Percentiles rank a stretch among this genome's conserved stretches.
phyloP scores from a whole-genome alignment of 441 rosid genomes.

The Sinapis alba region DNA sequence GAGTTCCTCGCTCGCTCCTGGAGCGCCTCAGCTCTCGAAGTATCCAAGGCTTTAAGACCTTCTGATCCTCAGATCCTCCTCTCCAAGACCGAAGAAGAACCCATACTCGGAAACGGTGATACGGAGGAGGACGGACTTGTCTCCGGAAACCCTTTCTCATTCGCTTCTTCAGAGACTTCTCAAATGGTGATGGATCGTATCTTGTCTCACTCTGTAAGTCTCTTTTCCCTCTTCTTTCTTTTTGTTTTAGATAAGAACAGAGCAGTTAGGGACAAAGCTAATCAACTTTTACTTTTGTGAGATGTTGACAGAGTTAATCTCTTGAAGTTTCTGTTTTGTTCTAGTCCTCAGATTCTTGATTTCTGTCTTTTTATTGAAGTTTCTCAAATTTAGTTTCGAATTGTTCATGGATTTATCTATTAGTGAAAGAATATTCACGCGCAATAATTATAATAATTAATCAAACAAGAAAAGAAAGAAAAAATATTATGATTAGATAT shows the following conservation, averaged over 20 bases:
- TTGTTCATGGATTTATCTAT: constrained; percentile 2
- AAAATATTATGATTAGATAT: neutral
- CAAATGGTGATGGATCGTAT: constrained; percentile 96
- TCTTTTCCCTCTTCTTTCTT: neutral
- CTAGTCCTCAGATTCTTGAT: neutral
- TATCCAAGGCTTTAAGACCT: constrained; percentile 74
- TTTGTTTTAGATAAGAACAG: constrained; percentile 10
- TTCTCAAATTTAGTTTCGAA: neutral
- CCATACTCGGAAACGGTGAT: constrained; percentile 56
- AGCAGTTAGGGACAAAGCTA: constrained; percentile 36
- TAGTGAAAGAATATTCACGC: constrained; percentile 23
- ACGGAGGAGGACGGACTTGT: constrained; percentile 57
- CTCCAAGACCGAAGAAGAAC: constrained; percentile 64
- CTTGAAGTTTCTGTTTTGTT: constrained; percentile 1
- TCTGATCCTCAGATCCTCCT: constrained; percentile 44
- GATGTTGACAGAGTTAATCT: constrained; percentile 21
- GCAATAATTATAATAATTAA: constrained; percentile 35
- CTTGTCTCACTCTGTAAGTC: constrained; percentile 94
- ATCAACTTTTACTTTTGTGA: neutral
- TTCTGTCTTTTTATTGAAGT: neutral
- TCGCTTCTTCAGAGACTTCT: constrained; percentile 88
- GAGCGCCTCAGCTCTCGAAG: constrained; percentile 86
- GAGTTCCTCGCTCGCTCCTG: constrained; percentile 93
- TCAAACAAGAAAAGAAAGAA: neutral
- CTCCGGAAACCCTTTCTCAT: constrained; percentile 90